A percentile compares a stretch with the other conserved stretches of the same genome.
Evolutionary conservation across 495 filamentous ascomycete genomes (phyloP).

Genomic region (Penicilliopsis zonata): DNA sequence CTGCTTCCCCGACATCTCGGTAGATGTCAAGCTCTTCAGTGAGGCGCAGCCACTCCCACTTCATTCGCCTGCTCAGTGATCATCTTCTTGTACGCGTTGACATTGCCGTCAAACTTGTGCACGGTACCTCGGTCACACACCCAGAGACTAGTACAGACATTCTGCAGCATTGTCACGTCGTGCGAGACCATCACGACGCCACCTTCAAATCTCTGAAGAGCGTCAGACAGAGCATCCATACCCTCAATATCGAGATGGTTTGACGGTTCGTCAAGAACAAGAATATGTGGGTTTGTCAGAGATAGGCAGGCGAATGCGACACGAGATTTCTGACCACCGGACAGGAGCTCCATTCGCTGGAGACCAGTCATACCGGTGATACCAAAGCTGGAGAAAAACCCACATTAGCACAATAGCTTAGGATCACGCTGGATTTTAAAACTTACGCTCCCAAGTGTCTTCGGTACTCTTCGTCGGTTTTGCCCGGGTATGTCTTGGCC

Average conservation of each 20-base stretch:
- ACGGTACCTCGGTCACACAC: conserved; percentile 92
- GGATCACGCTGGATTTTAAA: neutral
- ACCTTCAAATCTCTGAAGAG: conserved; percentile 77
- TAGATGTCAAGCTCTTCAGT: no score
- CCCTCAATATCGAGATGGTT: conserved; percentile 99
- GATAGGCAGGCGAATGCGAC: conserved; percentile 95
- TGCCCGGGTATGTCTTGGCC: conserved; percentile 81
- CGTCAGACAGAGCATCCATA: conserved; percentile 87
- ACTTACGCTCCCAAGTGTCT: conserved; percentile 75
- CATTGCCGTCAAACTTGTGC: conserved; percentile 92
- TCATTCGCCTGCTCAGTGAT: conserved; percentile 84
- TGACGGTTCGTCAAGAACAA: conserved; percentile 95
- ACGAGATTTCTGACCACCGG: conserved; percentile 95
- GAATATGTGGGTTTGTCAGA: conserved; percentile 85
- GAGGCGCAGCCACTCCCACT: conserved; percentile 56
- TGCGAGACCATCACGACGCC: conserved; percentile 98
- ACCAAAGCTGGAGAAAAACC: conserved; percentile 49
- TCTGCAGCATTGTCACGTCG: conserved; percentile 98
- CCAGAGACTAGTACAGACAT: conserved; percentile 88
- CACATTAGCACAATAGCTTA: conserved; percentile 1
- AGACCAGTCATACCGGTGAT: conserved; percentile 96
- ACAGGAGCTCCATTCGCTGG: conserved; percentile 89
- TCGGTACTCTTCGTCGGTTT: conserved; percentile 92
- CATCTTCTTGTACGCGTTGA: conserved; percentile 95
- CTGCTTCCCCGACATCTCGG: no score